Evolutionary conservation across 176 grass and related monocot genomes (phyloP), one percentile per base, ranked within the genome.

Genomic region (Musa beccarii): DNA sequence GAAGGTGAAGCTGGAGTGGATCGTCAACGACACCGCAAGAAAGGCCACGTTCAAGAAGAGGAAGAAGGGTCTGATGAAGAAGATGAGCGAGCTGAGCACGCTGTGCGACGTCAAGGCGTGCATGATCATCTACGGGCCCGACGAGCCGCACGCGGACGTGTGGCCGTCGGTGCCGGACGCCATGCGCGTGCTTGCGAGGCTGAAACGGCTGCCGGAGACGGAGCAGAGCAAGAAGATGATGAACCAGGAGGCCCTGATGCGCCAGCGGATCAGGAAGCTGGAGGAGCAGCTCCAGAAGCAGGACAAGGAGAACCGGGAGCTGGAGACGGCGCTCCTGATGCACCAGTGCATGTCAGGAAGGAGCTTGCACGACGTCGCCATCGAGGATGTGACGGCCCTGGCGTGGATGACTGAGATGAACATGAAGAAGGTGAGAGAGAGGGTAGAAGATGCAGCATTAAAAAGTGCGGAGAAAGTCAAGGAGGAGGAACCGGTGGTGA

Each of bases 151-250:
- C 8, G 78, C 87, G 0, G 81, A 86, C 68, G 84, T 84, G 20
- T 95, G 84, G 76, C 85, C 83, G 2, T 79, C 75, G 0, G 0
- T 49, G 0, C 11, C 13, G 0, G 81, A 72, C 26, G 72, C 52
- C n/a, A 69, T 16, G 54, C 0, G 53, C 8, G 28, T 84, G 1
- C 72, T 90, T 0, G 49, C 56, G 0, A 80, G 75, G 0, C 79
- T 94, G 61, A 74, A 49, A 78, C 53, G 81, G 19, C 76, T 88
- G 83, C 83, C 83, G 1, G 87, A 86, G 80, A 43, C 54, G 9
- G 80, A 94, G 21, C 84, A 77, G 51, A 76, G 78, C 80, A 86
- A 84, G 75, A 90, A 86, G 62, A 88, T 78, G 85, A 80, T 90
- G 65, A 77, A 90, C 67, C 81, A 72, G 11, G 87, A 80, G 54